Conservation (phyloP, 1,284 basidiomycete genomes). For the Ustilago cynodontis region DNA sequence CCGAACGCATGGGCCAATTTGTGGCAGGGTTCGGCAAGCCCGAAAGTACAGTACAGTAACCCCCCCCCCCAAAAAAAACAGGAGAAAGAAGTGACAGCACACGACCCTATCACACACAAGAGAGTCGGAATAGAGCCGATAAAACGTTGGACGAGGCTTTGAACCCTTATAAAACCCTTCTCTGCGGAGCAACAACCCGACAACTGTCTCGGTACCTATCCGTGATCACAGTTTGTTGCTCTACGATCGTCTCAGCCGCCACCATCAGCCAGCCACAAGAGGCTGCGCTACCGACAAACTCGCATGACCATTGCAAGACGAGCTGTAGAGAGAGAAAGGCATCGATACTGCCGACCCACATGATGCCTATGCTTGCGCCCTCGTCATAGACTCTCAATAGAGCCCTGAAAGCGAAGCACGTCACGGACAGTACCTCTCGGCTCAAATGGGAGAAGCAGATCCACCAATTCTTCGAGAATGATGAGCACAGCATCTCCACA, state of each 20-base stretch:
- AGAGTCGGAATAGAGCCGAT: background rate
- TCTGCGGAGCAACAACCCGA: background rate
- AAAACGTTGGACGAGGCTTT: background rate
- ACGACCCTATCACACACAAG: background rate
- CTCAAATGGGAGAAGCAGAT: background rate
- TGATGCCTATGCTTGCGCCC: background rate
- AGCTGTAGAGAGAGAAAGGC: background rate
- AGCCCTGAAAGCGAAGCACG: background rate
- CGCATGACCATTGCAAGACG: background rate
- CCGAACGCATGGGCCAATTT: constrained; percentile 16
- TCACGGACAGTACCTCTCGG: no score
- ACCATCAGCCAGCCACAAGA: background rate
- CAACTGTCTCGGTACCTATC: background rate
- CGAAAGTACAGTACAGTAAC: no score
- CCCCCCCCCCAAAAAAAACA: background rate
- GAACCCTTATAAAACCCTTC: constrained; percentile 6
- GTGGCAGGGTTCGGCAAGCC: background rate
- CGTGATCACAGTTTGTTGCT: background rate
- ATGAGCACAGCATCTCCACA: background rate
- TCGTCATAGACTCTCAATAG: background rate
- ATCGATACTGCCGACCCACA: background rate
- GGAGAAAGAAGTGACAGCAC: constrained; percentile 5
- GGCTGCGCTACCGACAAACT: background rate
- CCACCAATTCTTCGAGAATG: background rate
- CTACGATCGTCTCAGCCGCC: background rate